Base-by-base conservation (phyloP, 2,329 filamentous ascomycete genomes). In the Westerdykella aurantiaca region DNA sequence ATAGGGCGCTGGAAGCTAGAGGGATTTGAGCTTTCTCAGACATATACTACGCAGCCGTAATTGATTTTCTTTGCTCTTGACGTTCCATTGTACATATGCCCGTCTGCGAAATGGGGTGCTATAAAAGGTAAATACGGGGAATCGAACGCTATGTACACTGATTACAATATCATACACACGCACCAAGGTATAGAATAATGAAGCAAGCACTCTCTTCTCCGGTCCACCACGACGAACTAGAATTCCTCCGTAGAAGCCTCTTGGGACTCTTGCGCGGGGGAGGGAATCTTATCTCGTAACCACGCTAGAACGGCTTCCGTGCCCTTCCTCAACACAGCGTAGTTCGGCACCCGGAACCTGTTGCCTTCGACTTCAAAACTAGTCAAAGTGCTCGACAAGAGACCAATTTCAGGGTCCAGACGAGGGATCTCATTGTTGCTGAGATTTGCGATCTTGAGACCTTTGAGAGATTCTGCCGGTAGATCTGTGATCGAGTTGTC, bases 371-470 rank as follows among this genome's bases (percentile, higher is more conserved):
- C 85, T 38, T 95, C 85, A 9, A 96, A 71, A 42, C 74, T 78
- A 67, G 74, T 85, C 71, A 69, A 80, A 50, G 56, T 73, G 1
- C 82, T 83, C 18, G 83, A 82, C 0, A 95, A 73, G 11, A 95
- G 72, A 0, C 91, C 91, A 10, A 97, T 76, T 6, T 83, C 81
- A 0, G 90, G 85, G 47, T 93, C 87, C 12, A 97, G 71, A 38
- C 81, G 79, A n/a, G 79, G 79, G 49, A 97, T 88, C 40, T 91
- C 85, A 60, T 97, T 97, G 66, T 88, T 90, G 51, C 81, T 81
- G 7, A 88, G 80, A 62, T 95, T 88, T 2, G 94, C 79, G 5
- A 85, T 78, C 51, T 81, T 80, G 44, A 96, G 64, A 0, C 91
- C 90, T 40, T 77, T 75, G 31, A 96, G 80, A 9, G 81, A 74